Evolutionary conservation across 495 filamentous ascomycete genomes (phyloP).

Genomic region (Cenococcum geophilum): DNA sequence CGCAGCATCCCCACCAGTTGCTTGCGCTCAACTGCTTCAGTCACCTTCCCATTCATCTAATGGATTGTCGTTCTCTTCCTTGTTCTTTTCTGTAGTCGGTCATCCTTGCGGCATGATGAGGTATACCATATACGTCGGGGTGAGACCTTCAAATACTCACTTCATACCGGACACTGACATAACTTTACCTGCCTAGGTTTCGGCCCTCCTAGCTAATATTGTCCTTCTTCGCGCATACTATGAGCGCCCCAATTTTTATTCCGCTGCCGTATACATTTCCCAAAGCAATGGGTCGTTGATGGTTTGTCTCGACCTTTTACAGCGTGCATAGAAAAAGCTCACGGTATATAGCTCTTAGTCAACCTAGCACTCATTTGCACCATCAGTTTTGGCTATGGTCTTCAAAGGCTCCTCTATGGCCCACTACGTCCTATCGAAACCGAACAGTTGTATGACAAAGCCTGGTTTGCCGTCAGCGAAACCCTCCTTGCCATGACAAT

Average conservation of each 20-base stretch:
- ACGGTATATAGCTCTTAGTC: constrained; percentile 55
- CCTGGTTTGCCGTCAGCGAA: constrained; percentile 95
- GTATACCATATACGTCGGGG: constrained; percentile 4
- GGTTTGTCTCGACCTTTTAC: constrained; percentile 46
- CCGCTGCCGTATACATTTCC: constrained; percentile 88
- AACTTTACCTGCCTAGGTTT: constrained; percentile 46
- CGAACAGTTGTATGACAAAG: constrained; percentile 94
- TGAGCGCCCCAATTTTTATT: constrained; percentile 94
- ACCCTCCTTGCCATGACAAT: constrained; percentile 99
- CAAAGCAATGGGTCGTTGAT: constrained; percentile 93
- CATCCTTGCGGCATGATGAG: neutral
- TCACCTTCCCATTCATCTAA: neutral
- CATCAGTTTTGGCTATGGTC: constrained; percentile 69
- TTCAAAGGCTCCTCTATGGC: constrained; percentile 87
- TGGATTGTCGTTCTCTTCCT: neutral
- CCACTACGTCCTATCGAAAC: constrained; percentile 87
- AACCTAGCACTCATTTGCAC: constrained; percentile 78
- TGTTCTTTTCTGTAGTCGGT: neutral
- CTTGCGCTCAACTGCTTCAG: neutral
- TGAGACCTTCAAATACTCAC: neutral
- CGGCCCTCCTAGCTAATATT: constrained; percentile 68
- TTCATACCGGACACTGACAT: neutral
- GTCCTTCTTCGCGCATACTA: constrained; percentile 87
- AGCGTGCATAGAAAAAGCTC: neutral
- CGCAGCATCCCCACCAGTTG: neutral